A percentile compares a stretch with the other conserved stretches of the same genome.
Evolutionary conservation across 306 rosid genomes (phyloP).

Genomic region (Quercus aquifolioides): DNA sequence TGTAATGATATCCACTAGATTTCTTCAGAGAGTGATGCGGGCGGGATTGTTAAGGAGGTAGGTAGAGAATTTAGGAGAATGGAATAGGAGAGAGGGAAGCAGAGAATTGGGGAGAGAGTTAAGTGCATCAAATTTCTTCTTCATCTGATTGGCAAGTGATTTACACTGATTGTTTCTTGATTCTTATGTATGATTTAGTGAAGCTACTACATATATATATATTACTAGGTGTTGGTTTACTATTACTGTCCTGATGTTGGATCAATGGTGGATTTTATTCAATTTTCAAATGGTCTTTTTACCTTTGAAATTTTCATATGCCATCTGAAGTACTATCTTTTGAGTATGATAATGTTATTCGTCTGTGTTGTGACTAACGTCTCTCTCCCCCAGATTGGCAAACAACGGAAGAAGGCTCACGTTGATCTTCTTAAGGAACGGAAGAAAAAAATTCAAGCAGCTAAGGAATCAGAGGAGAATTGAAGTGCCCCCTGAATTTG

Average conservation of each 20-base stretch:
- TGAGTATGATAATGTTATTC: not conserved
- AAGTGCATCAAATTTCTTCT: too few relatives aligned
- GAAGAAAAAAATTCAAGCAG: slow-evolving; percentile 58
- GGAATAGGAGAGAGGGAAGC: too few relatives aligned
- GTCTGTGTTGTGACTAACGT: not conserved
- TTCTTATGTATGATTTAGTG: not conserved
- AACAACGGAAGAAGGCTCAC: slow-evolving; percentile 47
- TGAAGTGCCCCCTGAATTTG: slow-evolving; percentile 15
- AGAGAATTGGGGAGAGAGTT: too few relatives aligned
- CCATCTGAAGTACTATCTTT: not conserved
- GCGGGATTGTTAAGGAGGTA: too few relatives aligned
- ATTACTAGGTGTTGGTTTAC: not conserved
- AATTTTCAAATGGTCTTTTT: not conserved
- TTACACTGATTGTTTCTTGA: not conserved
- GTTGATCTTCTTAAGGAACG: slow-evolving; percentile 45
- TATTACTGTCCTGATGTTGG: not conserved
- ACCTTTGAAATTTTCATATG: not conserved
- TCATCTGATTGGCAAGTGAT: too few relatives aligned
- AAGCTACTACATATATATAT: not conserved
- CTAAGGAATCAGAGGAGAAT: slow-evolving; percentile 28
- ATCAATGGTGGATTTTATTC: not conserved
- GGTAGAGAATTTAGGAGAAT: too few relatives aligned
- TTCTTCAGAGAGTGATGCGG: too few relatives aligned
- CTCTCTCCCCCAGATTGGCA: slow-evolving; percentile 43
- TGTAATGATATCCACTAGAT: too few relatives aligned